Conservation (phyloP, 139 green algal genomes). For the Diplosphaera chodatii region DNA sequence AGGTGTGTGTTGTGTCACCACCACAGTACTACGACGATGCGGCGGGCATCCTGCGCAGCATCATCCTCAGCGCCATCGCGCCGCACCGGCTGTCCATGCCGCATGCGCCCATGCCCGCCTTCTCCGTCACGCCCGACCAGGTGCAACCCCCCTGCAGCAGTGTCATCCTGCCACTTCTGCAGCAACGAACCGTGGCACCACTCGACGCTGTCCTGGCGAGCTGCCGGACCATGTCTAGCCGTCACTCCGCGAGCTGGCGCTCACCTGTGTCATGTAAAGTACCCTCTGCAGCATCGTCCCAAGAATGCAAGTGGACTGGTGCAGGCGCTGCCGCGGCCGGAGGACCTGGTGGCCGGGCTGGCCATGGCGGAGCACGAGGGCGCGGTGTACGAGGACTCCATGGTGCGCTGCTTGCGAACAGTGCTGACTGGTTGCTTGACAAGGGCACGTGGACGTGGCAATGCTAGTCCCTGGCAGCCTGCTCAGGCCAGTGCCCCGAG, state of each 20-base stretch:
- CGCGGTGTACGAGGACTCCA: not conserved
- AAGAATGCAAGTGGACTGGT: not conserved
- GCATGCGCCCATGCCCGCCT: constrained; percentile 10
- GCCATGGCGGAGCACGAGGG: not conserved
- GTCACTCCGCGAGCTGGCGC: too few species aligned
- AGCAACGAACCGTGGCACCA: too few species aligned
- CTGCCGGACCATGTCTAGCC: too few species aligned
- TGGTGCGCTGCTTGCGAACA: not conserved
- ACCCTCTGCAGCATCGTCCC: too few species aligned
- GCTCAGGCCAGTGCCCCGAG: too few species aligned
- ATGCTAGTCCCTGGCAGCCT: too few species aligned
- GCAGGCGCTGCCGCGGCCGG: not conserved
- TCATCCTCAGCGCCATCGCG: constrained; percentile 68
- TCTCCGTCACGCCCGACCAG: constrained; percentile 7
- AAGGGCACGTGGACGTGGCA: too few species aligned
- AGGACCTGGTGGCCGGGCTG: not conserved
- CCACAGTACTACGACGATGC: constrained; percentile 93
- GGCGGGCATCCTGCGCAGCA: constrained; percentile 65
- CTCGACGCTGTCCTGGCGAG: too few species aligned
- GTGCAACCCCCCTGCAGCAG: not conserved
- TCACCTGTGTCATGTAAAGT: too few species aligned
- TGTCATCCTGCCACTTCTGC: too few species aligned
- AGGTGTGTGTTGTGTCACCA: too few species aligned
- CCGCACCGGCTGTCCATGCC: constrained; percentile 56
- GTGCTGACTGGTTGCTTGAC: too few species aligned